Base-by-base conservation (phyloP, 2,329 filamentous ascomycete species). In the Ophiostoma tasmaniense region DNA sequence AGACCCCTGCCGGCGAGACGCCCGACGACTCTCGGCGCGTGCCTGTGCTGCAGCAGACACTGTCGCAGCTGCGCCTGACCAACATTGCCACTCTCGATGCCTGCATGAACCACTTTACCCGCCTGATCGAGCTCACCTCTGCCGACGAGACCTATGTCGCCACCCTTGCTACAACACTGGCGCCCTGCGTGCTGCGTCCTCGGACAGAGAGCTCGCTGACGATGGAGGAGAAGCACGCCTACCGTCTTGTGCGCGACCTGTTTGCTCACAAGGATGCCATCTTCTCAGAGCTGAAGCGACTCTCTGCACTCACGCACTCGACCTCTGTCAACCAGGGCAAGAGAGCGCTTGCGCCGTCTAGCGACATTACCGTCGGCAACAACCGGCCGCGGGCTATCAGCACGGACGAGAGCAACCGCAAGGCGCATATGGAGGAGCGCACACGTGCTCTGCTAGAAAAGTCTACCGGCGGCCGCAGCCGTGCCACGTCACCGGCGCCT, bases 81-180 rank as follows among this genome's bases (percentile, higher is more conserved):
- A 99, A 99, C 78, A 99, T 99, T 78, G 95, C 95, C 65, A 98
- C 95, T n/a, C 87, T 99, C 70, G 95, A 99, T 78, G 95, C 95
- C 55, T 91, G 97, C 77, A 96, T 96, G 84, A 98, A 96, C 73
- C 95, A 99, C 80, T 98, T 99, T 78, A 97, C 94, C 52, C 91
- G 95, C 71, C 83, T 99, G 71, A 96, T 99, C 76, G 95, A 99
- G 78, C 84, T 99, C 72, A 99, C 95, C 1, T 98, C 94, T 17
- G 95, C 95, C 39, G 94, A 97, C 74, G 95, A 99, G 76, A 81
- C 87, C 61, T 99, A 96, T 76, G 81, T 96, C 69, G 77, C 89
- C 14, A 82, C 88, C 50, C 85, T 99, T 52, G 91, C 93, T 2
- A 87, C 88, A 33, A 81, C 83, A 6, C 83, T 99, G 62, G 90